phyloP scores from a whole-genome alignment of 2,329 filamentous ascomycete species.

The Dactylellina haptotyla region DNA sequence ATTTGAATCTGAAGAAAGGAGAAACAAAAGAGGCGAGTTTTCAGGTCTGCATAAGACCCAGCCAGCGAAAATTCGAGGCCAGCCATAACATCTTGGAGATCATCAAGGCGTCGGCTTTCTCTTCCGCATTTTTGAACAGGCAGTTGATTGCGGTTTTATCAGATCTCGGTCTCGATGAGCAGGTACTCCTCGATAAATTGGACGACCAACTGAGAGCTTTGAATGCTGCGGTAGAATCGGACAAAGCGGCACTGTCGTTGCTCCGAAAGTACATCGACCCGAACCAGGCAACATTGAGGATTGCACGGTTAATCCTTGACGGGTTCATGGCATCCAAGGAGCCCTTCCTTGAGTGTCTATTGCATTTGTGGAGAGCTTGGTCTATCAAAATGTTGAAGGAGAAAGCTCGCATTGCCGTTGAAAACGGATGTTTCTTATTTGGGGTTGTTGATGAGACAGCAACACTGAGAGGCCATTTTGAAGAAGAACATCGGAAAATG shows the following conservation, averaged over 20 bases:
- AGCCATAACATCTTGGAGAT: slow-evolving; percentile 80
- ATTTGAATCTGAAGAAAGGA: slow-evolving; percentile 69
- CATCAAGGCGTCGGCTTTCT: slow-evolving; percentile 79
- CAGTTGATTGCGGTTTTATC: slow-evolving; percentile 90
- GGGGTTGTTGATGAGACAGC: slow-evolving; percentile 88
- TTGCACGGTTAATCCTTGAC: slow-evolving; percentile 79
- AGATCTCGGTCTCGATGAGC: slow-evolving; percentile 75
- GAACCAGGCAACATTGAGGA: slow-evolving; percentile 78
- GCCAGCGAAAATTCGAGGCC: slow-evolving; percentile 86
- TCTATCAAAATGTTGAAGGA: slow-evolving; percentile 90
- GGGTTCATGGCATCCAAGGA: slow-evolving; percentile 80
- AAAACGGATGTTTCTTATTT: slow-evolving; percentile 85
- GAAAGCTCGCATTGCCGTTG: slow-evolving; percentile 84
- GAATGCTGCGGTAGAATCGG: slow-evolving; percentile 74
- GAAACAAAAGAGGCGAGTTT: slow-evolving; percentile 59
- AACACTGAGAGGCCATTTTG: slow-evolving; percentile 76
- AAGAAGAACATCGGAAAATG: slow-evolving; percentile 60
- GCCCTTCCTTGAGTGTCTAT: slow-evolving; percentile 81
- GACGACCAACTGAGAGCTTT: slow-evolving; percentile 74
- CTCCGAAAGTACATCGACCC: slow-evolving; percentile 82
- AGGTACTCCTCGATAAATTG: slow-evolving; percentile 75
- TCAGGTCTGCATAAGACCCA: slow-evolving; percentile 81
- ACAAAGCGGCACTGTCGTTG: slow-evolving; percentile 72
- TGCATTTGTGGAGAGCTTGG: slow-evolving; percentile 88
- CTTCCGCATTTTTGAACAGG: slow-evolving; percentile 83